These are phyloP conservation scores for Boletus coccyginus DNA, from an alignment of 768 basidiomycete genomes.

Conservation along the genomic window DNA sequence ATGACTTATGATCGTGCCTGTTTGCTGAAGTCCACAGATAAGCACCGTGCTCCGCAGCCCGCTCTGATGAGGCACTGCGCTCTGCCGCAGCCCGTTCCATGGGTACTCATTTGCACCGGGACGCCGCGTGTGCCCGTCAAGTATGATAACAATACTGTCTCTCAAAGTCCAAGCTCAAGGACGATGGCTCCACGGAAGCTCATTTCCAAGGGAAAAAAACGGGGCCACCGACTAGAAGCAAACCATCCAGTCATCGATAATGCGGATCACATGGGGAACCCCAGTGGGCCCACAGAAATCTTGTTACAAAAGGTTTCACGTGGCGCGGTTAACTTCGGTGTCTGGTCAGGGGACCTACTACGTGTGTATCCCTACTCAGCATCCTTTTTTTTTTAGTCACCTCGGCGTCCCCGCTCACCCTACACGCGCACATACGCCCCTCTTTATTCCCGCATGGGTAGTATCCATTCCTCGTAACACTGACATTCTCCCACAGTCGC, in stretches of 20 bases:
- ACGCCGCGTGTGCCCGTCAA: neutral
- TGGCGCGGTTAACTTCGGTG: constrained; percentile 14
- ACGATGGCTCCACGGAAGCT: neutral
- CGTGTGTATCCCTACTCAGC: neutral
- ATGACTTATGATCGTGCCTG: neutral
- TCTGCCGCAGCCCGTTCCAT: neutral
- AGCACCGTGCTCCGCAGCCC: neutral
- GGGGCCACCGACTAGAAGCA: neutral
- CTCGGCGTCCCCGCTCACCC: constrained; percentile 6
- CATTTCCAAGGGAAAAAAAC: neutral
- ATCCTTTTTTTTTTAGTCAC: constrained; percentile 7
- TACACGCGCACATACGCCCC: constrained; percentile 2
- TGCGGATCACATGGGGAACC: constrained; percentile 18
- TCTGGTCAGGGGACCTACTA: constrained; percentile 7
- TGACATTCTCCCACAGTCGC: no score
- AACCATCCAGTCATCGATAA: neutral
- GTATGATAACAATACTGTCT: neutral
- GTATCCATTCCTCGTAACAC: no score
- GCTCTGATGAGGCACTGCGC: neutral
- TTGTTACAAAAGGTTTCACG: constrained; percentile 19
- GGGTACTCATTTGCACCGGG: neutral
- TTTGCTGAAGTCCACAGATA: neutral
- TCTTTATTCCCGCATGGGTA: neutral
- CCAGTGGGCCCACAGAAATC: neutral
- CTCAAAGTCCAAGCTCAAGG: neutral